phyloP scores from a whole-genome alignment of 148 eudicot genomes.

The Oxyria digyna region DNA sequence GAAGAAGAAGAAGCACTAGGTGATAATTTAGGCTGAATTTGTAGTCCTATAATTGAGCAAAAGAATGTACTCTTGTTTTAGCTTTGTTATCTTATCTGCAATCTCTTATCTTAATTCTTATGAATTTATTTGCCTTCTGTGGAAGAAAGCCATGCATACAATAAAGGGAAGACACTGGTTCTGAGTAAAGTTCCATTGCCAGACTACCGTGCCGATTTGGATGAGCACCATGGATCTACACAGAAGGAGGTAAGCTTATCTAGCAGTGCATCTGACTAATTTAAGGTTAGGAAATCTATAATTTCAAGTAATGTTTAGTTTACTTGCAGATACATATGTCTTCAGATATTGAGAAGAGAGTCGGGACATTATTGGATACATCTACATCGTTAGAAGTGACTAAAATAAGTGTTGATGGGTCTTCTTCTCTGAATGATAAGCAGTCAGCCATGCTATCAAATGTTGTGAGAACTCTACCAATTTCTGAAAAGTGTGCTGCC shows the following conservation, averaged over 20 bases:
- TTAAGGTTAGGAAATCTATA: neutral
- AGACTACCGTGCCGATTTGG: conserved; percentile 87
- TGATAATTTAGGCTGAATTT: neutral
- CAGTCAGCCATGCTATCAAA: conserved; percentile 16
- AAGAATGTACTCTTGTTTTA: neutral
- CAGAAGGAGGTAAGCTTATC: conserved; percentile 60
- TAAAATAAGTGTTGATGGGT: conserved; percentile 25
- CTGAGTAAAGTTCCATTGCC: conserved; percentile 92
- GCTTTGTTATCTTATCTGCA: neutral
- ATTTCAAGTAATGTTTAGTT: conserved; percentile 6
- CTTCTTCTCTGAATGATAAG: conserved; percentile 34
- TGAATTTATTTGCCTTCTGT: conserved; percentile 25
- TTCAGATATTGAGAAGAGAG: conserved; percentile 62
- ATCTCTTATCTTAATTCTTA: conserved; percentile 5
- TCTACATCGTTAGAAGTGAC: conserved; percentile 26
- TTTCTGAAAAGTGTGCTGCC: conserved; percentile 23
- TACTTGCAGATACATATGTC: conserved; percentile 70
- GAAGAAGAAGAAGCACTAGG: neutral
- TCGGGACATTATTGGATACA: conserved; percentile 56
- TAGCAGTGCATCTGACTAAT: neutral
- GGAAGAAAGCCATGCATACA: conserved; percentile 91
- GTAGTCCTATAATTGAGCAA: neutral
- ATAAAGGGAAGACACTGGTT: conserved; percentile 87
- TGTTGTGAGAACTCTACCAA: conserved; percentile 14
- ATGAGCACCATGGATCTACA: conserved; percentile 86